These are phyloP conservation scores for Hypsizygus ulmarius DNA, from an alignment of 1,284 basidiomycete genomes.

Conservation along the genomic window DNA sequence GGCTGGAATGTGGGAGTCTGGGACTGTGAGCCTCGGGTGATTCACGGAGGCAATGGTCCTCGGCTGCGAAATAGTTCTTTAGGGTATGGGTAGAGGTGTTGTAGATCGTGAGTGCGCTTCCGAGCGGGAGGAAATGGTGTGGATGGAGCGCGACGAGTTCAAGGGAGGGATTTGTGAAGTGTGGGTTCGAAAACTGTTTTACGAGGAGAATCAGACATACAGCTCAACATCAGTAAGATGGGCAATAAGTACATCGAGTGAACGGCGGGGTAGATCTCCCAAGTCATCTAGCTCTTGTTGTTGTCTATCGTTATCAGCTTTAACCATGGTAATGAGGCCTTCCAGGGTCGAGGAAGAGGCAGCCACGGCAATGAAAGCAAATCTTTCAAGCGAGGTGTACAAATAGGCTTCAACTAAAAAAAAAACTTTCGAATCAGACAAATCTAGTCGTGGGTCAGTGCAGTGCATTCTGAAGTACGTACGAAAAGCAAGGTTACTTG, in stretches of 20 bases:
- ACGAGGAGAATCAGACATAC: background rate
- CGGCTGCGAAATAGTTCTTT: background rate
- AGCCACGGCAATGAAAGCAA: background rate
- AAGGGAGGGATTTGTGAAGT: background rate
- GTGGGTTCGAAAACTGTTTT: background rate
- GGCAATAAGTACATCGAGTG: background rate
- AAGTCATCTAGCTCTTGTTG: background rate
- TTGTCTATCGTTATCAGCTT: background rate
- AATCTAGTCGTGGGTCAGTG: no score
- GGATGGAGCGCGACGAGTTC: background rate
- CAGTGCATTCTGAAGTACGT: no score
- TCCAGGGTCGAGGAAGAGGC: background rate
- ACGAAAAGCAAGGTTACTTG: no score
- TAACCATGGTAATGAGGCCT: background rate
- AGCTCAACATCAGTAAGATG: background rate
- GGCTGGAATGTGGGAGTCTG: background rate
- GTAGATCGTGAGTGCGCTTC: background rate
- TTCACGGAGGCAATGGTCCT: background rate
- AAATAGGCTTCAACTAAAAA: background rate
- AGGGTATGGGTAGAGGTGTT: background rate
- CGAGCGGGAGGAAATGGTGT: background rate
- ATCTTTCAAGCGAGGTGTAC: background rate
- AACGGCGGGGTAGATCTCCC: background rate
- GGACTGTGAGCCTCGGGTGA: background rate
- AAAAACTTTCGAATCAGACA: no score